Conservation (phyloP, 1,139 yeast species). For the Saccharomyces hybrid region DNA sequence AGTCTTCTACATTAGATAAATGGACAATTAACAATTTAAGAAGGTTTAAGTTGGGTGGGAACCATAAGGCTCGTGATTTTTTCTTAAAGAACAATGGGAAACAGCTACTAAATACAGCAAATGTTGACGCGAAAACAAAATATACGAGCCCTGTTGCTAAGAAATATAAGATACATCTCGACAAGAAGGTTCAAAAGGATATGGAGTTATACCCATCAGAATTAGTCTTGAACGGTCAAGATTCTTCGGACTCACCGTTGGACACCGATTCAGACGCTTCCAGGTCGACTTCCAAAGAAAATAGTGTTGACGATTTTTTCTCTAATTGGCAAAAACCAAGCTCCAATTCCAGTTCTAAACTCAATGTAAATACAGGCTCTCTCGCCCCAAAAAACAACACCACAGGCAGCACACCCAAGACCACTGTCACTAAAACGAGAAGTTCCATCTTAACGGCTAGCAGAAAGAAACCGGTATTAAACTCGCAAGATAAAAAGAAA, state of each 20-base stretch:
- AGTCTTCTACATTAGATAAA: constrained; percentile 83
- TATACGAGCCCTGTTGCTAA: constrained; percentile 74
- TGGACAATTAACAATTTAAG: constrained; percentile 88
- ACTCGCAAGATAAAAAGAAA: constrained; percentile 20
- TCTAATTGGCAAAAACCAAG: constrained; percentile 83
- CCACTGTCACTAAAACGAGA: constrained; percentile 20
- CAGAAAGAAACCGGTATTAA: constrained; percentile 17
- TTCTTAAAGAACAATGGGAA: constrained; percentile 81
- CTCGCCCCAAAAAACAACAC: constrained; percentile 18
- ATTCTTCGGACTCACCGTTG: constrained; percentile 33
- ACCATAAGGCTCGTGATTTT: constrained; percentile 74
- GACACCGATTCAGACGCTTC: constrained; percentile 29
- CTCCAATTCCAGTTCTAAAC: constrained; percentile 22
- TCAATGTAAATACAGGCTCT: constrained; percentile 23
- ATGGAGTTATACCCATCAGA: constrained; percentile 59
- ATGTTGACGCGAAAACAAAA: constrained; percentile 63
- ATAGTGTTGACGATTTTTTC: constrained; percentile 76
- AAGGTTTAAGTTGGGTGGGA: constrained; percentile 89
- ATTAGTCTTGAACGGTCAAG: constrained; percentile 52
- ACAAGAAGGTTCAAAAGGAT: constrained; percentile 59
- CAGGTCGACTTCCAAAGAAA: constrained; percentile 36
- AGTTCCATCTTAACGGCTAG: constrained; percentile 18
- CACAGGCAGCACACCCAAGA: constrained; percentile 7
- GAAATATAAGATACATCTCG: constrained; percentile 72
- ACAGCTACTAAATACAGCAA: constrained; percentile 41